These are phyloP conservation scores for Onygena corvina DNA, from an alignment of 2,329 filamentous ascomycete genomes.

Conservation along the genomic window DNA sequence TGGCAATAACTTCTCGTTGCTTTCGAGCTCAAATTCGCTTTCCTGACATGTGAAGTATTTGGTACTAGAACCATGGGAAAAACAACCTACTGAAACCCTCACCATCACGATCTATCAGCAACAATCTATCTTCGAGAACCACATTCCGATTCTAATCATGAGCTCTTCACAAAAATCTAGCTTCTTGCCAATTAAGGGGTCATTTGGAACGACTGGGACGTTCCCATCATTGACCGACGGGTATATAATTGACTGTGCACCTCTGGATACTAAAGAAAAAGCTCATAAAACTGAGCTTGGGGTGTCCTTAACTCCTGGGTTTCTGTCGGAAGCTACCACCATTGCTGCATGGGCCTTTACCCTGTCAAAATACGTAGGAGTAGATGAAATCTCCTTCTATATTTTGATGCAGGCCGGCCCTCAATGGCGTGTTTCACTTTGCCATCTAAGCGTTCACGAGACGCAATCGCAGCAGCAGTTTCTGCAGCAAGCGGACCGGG, in stretches of 20 bases:
- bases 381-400: conserved; percentile 6
- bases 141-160: conserved; percentile 18
- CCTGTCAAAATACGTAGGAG: conserved; percentile 22
- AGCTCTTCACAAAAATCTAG: conserved; percentile 14
- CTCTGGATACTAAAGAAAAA: conserved; percentile 6
- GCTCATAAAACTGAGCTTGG: background rate
- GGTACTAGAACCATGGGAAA: no score
- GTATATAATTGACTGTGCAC: conserved; percentile 8
- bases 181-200: conserved; percentile 13
- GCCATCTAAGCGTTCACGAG: conserved; percentile 3
- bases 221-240: conserved; percentile 10
- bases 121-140: background rate
- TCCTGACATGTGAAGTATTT: no score
- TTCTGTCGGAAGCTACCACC: conserved; percentile 23
- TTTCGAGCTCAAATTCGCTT: no score
- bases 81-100: no score
- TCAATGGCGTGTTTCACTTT: conserved; percentile 7
- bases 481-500: conserved; percentile 2
- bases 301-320: background rate
- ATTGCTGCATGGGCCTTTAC: conserved; percentile 31
- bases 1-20: no score
- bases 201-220: conserved; percentile 9
- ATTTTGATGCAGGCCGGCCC: conserved; percentile 1
- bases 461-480: conserved; percentile 6
- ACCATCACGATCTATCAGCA: conserved; percentile 11